phyloP scores from a whole-genome alignment of 2,329 filamentous ascomycete genomes.

The Lasiodiplodia hormozganensis region DNA sequence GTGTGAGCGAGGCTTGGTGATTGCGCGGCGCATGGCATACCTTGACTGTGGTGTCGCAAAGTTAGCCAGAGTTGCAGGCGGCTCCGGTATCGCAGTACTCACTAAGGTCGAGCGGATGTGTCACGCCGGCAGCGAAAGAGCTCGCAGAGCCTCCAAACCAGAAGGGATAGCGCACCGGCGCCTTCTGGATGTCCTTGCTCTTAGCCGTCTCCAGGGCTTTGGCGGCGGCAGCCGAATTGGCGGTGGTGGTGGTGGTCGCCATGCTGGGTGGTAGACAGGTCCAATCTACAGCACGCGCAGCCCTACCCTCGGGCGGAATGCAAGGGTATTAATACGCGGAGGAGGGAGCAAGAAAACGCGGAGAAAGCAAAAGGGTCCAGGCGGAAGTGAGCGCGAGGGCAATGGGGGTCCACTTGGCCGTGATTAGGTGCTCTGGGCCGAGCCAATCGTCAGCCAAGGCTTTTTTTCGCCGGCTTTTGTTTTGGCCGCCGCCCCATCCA shows the following conservation, averaged over 20 bases:
- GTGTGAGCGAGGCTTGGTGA: not conserved
- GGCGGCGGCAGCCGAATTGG: constrained; percentile 49
- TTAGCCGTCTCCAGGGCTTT: constrained; percentile 44
- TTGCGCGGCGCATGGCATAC: constrained; percentile 38
- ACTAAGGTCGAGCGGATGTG: constrained; percentile 93
- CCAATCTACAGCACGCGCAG: not conserved
- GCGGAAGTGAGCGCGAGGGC: not conserved
- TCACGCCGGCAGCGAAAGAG: constrained; percentile 88
- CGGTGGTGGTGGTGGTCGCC: constrained; percentile 17
- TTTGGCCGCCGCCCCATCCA: constrained; percentile 21
- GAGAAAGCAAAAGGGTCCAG: constrained; percentile 17
- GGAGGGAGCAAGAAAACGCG: constrained; percentile 6
- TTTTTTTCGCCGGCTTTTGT: constrained; percentile 24
- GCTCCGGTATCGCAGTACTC: constrained; percentile 48
- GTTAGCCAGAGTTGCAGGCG: constrained; percentile 38
- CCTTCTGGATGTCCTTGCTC: constrained; percentile 50
- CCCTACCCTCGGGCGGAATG: not conserved
- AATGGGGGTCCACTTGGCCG: not conserved
- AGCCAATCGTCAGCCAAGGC: constrained; percentile 29
- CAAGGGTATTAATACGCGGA: not conserved
- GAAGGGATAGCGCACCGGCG: constrained; percentile 56
- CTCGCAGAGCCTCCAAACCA: constrained; percentile 98
- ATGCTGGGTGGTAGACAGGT: constrained; percentile 8
- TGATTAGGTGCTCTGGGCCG: not conserved
- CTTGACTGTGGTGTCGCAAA: constrained; percentile 48